Evolutionary conservation across 2,329 filamentous ascomycete genomes (phyloP), one percentile per base, ranked within the genome.

Genomic region (Sporothrix luriei): DNA sequence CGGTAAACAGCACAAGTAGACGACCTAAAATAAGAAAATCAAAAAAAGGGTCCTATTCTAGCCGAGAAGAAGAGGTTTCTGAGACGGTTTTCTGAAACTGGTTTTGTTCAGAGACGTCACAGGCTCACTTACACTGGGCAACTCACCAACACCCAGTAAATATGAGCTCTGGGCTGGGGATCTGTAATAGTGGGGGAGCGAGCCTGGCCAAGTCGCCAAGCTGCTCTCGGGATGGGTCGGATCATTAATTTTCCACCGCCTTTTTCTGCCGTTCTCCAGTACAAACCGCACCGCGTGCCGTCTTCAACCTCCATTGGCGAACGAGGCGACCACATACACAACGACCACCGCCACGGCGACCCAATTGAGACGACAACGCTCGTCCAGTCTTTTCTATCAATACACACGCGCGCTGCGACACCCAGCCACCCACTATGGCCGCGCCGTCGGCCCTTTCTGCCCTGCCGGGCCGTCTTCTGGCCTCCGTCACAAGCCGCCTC

Each of bases 221-320:
- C n/a, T n/a, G n/a, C n/a, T n/a, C n/a, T n/a, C 57, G 61, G 61
- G 24, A 65, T 33, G 51, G 61, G 62, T 38, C 68, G 68, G 68
- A 69, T 46, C 51, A 69, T 65, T 66, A 24, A 65, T 69, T 62
- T 69, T 69, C 68, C 68, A 65, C 49, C 40, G 49, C 59, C 66
- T 69, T 69, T 69, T 69, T 69, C 62, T 66, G 62, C 62, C 62
- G 24, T 40, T 52, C 19, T 9, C 29, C 9, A 29, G 4, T 16
- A 33, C 3, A 29, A 7, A 61, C 57, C 5, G 43, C 40, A 49
- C 48, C 59, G 59, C 61, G 61, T 26, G 40, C 26, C 48, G 40
- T 38, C 5, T 62, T 62, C 26, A 38, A 62, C 57, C n/a, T 26
- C 40, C 24, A 5, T 43, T 14, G 14, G 14, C 24, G 43, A 2